A percentile compares a stretch with the other conserved stretches of the same genome.
These are phyloP conservation scores for Cynanchum wilfordii DNA, from an alignment of 257 asterid species.

Conservation along the genomic window DNA sequence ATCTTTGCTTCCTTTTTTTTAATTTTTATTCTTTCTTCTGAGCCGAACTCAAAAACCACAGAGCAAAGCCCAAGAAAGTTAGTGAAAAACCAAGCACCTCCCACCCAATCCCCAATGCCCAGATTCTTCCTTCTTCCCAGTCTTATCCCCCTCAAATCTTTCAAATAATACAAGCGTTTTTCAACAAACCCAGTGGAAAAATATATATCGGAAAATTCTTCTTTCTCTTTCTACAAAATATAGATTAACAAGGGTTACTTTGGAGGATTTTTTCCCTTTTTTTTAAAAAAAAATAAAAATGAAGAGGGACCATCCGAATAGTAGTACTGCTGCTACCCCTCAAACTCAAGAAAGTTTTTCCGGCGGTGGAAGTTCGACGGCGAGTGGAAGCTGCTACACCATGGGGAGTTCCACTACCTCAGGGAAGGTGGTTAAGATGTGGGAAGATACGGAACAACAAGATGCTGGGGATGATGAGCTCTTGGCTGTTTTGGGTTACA, in stretches of 20 bases:
- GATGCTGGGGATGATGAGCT: slow-evolving; percentile 61
- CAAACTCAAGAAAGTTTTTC: slow-evolving; percentile 8
- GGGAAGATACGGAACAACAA: slow-evolving; percentile 24
- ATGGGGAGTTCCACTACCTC: slow-evolving; percentile 25
- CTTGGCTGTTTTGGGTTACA: slow-evolving; percentile 65
- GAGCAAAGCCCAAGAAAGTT: slow-evolving; percentile 7
- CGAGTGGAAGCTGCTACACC: slow-evolving; percentile 8
- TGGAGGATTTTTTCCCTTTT: too few species aligned
- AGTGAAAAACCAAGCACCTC: slow-evolving; percentile 18
- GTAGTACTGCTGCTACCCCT: not conserved
- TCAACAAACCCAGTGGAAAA: not conserved
- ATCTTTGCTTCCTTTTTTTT: not conserved
- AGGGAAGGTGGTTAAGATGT: slow-evolving; percentile 37
- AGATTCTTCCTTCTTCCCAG: slow-evolving; percentile 11
- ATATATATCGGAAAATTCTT: not conserved
- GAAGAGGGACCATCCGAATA: slow-evolving; percentile 18
- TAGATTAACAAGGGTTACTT: too few species aligned
- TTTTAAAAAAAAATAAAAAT: not conserved
- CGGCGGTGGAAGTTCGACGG: slow-evolving; percentile 24
- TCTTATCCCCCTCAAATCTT: slow-evolving; percentile 9
- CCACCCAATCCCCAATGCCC: slow-evolving; percentile 20
- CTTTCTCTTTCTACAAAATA: not conserved
- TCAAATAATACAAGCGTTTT: not conserved
- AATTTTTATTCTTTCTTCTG: not conserved
- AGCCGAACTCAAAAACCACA: slow-evolving; percentile 2